phyloP scores from a whole-genome alignment of 2,329 filamentous ascomycete genomes.

The Sclerotinia borealis region DNA sequence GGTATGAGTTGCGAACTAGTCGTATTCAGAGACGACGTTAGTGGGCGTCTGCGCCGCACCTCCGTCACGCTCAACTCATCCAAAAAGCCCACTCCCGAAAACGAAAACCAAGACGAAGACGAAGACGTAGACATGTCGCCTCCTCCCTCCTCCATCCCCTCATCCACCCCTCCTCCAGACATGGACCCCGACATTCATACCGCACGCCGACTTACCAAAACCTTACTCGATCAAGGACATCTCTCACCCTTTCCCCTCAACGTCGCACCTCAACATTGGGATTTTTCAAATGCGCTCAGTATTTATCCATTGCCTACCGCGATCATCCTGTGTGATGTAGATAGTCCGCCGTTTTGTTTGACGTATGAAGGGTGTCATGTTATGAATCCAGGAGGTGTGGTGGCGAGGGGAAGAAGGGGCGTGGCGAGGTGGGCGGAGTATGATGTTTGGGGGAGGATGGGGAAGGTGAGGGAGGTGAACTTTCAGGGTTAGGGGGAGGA shows the following conservation, averaged over 20 bases:
- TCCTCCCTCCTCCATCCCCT: not conserved
- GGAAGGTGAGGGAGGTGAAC: slow-evolving; percentile 28
- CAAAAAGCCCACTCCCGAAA: not conserved
- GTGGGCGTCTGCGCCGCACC: slow-evolving; percentile 68
- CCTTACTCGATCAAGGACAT: slow-evolving; percentile 83
- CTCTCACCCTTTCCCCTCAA: slow-evolving; percentile 80
- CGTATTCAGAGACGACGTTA: slow-evolving; percentile 81
- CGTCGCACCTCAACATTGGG: slow-evolving; percentile 81
- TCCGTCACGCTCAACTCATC: slow-evolving; percentile 59
- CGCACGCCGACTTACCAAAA: slow-evolving; percentile 79
- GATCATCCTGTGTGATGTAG: slow-evolving; percentile 75
- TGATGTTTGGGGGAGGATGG: slow-evolving; percentile 43
- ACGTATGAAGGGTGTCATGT: slow-evolving; percentile 96
- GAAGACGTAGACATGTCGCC: slow-evolving; percentile 15
- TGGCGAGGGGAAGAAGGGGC: slow-evolving; percentile 62
- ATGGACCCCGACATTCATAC: slow-evolving; percentile 43
- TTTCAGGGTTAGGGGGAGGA: slow-evolving; percentile 21
- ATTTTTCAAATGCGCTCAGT: slow-evolving; percentile 68
- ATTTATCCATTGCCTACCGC: slow-evolving; percentile 85
- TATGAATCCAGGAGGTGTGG: slow-evolving; percentile 79
- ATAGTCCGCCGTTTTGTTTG: slow-evolving; percentile 74
- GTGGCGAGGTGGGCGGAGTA: slow-evolving; percentile 85
- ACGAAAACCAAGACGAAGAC: slow-evolving; percentile 28
- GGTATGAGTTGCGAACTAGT: slow-evolving; percentile 84
- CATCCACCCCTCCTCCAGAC: slow-evolving; percentile 17